Conservation (phyloP, 1,284 basidiomycete genomes). For the Melampsora americana region DNA sequence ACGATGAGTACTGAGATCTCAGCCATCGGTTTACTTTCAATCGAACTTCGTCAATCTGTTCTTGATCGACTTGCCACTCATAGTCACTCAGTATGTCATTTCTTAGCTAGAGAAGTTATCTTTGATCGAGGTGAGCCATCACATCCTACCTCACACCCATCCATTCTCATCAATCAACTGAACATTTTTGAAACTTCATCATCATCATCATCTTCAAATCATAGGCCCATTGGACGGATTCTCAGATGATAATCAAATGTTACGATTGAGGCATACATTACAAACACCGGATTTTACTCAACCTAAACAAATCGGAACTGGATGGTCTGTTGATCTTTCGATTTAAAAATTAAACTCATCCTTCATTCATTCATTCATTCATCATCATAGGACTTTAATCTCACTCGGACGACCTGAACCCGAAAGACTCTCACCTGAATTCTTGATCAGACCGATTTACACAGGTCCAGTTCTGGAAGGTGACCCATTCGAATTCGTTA, state of each 20-base stretch:
- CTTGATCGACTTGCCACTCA: constrained; percentile 36
- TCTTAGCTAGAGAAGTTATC: constrained; percentile 14
- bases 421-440: constrained; percentile 43
- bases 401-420: constrained; percentile 32
- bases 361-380: background rate
- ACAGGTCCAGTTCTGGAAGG: constrained; percentile 31
- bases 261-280: constrained; percentile 37
- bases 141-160: background rate
- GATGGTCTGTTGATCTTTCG: constrained; percentile 25
- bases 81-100: constrained; percentile 23
- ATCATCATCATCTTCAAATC: background rate
- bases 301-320: constrained; percentile 9
- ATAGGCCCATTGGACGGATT: constrained; percentile 21
- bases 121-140: constrained; percentile 26
- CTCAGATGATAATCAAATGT: constrained; percentile 15
- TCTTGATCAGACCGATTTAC: constrained; percentile 29
- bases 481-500: constrained; percentile 32
- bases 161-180: too few relatives aligned
- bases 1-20: constrained; percentile 33
- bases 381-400: constrained; percentile 18
- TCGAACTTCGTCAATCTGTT: constrained; percentile 15
- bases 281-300: constrained; percentile 19
- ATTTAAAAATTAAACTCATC: background rate
- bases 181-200: too few relatives aligned
- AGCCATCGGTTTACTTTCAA: constrained; percentile 1